Evolutionary conservation across 306 rosid species (phyloP).

Genomic region (Vigna hirtella): DNA sequence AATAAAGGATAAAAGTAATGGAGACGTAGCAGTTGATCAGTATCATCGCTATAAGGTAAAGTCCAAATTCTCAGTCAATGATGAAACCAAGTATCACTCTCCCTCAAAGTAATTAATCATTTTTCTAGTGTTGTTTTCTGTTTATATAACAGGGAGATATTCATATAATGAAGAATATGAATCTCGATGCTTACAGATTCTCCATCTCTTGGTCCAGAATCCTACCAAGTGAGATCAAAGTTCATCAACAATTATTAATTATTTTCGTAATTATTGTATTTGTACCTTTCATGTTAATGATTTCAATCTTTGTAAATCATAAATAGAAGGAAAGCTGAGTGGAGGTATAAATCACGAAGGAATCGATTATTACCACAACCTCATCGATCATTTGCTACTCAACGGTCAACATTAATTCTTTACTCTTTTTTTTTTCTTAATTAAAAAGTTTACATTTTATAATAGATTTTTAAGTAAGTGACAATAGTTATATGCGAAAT

Average conservation of each 20-base stretch:
- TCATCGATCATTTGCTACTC: constrained; percentile 60
- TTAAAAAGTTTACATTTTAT: constrained; percentile 3
- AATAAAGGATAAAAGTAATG: constrained; percentile 52
- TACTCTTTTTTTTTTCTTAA: neutral
- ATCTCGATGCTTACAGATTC: constrained; percentile 65
- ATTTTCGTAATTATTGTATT: neutral
- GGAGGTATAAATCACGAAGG: constrained; percentile 69
- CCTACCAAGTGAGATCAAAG: constrained; percentile 58
- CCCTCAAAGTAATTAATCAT: neutral
- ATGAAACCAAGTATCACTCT: too few relatives aligned
- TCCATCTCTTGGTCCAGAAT: constrained; percentile 81
- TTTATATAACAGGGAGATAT: constrained; percentile 63
- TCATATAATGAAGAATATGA: constrained; percentile 58
- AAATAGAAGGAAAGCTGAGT: constrained; percentile 58
- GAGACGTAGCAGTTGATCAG: constrained; percentile 51
- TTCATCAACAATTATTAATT: neutral
- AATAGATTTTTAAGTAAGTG: neutral
- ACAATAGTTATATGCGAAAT: neutral
- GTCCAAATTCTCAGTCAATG: neutral
- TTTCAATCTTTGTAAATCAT: neutral
- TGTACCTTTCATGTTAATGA: neutral
- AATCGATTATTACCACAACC: constrained; percentile 58
- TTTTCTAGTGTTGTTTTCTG: too few relatives aligned
- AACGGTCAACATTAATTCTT: neutral
- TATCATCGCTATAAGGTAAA: constrained; percentile 60